Percentiles rank a stretch among this genome's conserved stretches.
These are phyloP conservation scores for Phytophthora lateralis DNA, from an alignment of 352 stramenopile species.

Conservation along the genomic window DNA sequence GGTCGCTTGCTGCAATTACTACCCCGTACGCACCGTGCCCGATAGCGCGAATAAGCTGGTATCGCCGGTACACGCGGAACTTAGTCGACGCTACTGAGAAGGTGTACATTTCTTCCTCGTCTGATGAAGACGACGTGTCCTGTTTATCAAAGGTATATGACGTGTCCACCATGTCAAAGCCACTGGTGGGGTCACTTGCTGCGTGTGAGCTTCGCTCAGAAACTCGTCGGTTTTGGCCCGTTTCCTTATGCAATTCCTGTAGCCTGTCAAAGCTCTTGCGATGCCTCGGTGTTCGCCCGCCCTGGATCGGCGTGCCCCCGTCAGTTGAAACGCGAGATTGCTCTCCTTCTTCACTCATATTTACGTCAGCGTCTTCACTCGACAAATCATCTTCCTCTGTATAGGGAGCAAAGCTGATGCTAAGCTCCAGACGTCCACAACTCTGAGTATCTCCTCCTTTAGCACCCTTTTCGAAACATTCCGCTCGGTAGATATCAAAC, in stretches of 20 bases:
- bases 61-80: conserved; percentile 84
- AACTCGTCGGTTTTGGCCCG: conserved; percentile 48
- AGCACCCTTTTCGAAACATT: conserved; percentile 47
- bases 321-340: conserved; percentile 25
- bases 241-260: conserved; percentile 74
- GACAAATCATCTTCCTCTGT: conserved; percentile 53
- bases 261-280: conserved; percentile 83
- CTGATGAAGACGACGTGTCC: conserved; percentile 17
- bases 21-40: conserved; percentile 82
- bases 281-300: conserved; percentile 44
- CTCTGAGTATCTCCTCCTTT: conserved; percentile 28
- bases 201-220: conserved; percentile 37
- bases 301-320: conserved; percentile 22
- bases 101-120: conserved; percentile 78
- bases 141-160: conserved; percentile 15
- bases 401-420: conserved; percentile 78
- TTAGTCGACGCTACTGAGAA: conserved; percentile 86
- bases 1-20: conserved; percentile 81
- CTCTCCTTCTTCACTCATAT: conserved; percentile 27
- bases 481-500: conserved; percentile 70
- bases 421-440: conserved; percentile 76
- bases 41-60: conserved; percentile 84
- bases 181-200: conserved; percentile 14
- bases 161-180: conserved; percentile 29
- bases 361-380: conserved; percentile 39